Evolutionary conservation across 371 early-diverging fungal species (phyloP).

Genomic region (Mortierella sp.): DNA sequence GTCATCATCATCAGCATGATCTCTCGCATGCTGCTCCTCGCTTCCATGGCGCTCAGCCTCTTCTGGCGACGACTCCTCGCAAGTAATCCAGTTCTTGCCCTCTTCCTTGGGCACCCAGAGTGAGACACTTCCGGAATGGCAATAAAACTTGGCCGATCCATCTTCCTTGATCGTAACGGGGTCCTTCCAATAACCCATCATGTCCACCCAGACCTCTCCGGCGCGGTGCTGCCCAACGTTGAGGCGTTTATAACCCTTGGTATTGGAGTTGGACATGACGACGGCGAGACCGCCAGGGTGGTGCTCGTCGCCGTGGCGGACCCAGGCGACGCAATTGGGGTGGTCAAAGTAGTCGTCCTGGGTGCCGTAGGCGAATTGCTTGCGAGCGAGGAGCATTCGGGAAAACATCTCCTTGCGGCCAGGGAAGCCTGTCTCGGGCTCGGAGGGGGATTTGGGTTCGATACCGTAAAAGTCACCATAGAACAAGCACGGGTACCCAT

Average conservation of each 20-base stretch:
- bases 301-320: constrained; percentile 55
- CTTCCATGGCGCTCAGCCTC: background rate
- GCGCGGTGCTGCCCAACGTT: constrained; percentile 49
- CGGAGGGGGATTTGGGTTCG: constrained; percentile 25
- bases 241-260: constrained; percentile 56
- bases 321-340: constrained; percentile 59
- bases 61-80: constrained; percentile 27
- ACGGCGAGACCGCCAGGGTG: constrained; percentile 30
- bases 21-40: constrained; percentile 26
- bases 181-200: constrained; percentile 57
- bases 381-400: constrained; percentile 52
- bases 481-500: constrained; percentile 54
- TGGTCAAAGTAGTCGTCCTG: constrained; percentile 63
- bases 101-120: constrained; percentile 41
- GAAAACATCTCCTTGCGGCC: constrained; percentile 41
- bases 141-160: constrained; percentile 57
- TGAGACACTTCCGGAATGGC: constrained; percentile 44
- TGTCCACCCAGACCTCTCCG: constrained; percentile 58
- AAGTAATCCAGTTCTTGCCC: constrained; percentile 29
- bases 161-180: constrained; percentile 57
- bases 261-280: constrained; percentile 42
- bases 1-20: constrained; percentile 19
- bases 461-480: constrained; percentile 53
- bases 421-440: constrained; percentile 30
- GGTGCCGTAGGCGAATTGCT: constrained; percentile 58